Conservation (phyloP, 108 stramenopile species). For the Parietichytrium sp. region DNA sequence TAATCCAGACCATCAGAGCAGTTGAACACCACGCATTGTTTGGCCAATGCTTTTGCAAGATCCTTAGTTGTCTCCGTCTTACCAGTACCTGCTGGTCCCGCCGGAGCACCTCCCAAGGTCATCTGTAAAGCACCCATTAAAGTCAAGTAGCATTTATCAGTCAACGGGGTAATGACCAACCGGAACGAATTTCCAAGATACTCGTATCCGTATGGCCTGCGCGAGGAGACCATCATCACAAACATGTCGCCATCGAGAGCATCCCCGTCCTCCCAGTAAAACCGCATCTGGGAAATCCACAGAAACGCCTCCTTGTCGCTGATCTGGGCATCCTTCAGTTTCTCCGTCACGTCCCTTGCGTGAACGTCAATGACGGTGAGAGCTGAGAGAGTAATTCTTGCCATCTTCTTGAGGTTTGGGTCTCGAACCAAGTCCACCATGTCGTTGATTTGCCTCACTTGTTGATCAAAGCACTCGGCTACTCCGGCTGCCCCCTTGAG, state of each 20-base stretch:
- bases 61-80: constrained; percentile 72
- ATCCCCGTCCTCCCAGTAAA: constrained; percentile 64
- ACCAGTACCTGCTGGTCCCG: constrained; percentile 71
- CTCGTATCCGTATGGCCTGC: constrained; percentile 69
- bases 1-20: constrained; percentile 73
- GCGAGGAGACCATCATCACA: constrained; percentile 64
- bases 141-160: constrained; percentile 70
- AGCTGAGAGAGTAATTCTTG: constrained; percentile 61
- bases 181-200: constrained; percentile 68
- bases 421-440: constrained; percentile 69
- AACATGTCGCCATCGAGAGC: constrained; percentile 50
- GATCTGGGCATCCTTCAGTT: constrained; percentile 55
- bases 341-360: constrained; percentile 67
- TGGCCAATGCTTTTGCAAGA: constrained; percentile 66
- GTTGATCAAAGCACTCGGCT: constrained; percentile 32
- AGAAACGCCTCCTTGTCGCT: constrained; percentile 49
- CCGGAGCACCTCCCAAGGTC: constrained; percentile 67
- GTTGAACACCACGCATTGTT: constrained; percentile 72
- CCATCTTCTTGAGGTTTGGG: constrained; percentile 47
- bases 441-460: constrained; percentile 61
- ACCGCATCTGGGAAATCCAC: constrained; percentile 63
- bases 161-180: constrained; percentile 69
- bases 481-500: constrained; percentile 42
- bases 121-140: constrained; percentile 73
- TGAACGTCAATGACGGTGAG: constrained; percentile 71